Conservation (phyloP, 345 rosid genomes). For the Mangifera indica region DNA sequence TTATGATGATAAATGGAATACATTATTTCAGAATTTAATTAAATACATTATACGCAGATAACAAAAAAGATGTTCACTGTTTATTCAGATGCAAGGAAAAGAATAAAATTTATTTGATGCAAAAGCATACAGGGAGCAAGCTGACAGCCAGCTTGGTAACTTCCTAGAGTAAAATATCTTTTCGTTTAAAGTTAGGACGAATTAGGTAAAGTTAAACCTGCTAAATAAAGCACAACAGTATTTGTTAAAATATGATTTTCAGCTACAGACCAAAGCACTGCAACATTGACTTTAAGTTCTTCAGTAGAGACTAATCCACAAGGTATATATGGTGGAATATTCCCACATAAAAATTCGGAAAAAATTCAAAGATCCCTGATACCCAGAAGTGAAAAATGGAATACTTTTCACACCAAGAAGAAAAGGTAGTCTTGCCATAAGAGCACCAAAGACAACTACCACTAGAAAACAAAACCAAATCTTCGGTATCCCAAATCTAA, state of each 20-base stretch:
- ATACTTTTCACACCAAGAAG: slow-evolving; percentile 2
- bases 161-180: background rate
- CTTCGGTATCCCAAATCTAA: background rate
- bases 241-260: slow-evolving; percentile 2
- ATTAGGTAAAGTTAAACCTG: background rate
- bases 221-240: background rate
- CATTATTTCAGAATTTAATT: background rate
- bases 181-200: background rate
- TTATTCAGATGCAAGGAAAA: background rate
- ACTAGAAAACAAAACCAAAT: background rate
- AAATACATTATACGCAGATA: background rate
- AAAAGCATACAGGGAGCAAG: background rate
- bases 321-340: slow-evolving; percentile 44
- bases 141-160: background rate
- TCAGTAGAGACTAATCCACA: slow-evolving; percentile 22
- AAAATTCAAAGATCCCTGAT: slow-evolving; percentile 20
- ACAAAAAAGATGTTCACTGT: background rate
- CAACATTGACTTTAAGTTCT: slow-evolving; percentile 29
- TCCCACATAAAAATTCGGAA: slow-evolving; percentile 24
- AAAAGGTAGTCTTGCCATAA: slow-evolving; percentile 20
- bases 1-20: background rate
- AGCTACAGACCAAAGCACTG: slow-evolving; percentile 25
- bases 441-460: background rate
- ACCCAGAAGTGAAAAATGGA: slow-evolving; percentile 21
- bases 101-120: background rate